Evolutionary conservation across 805 yeast species (phyloP), one percentile per base, ranked within the genome.

Genomic region (Cephaloascus albidus): DNA sequence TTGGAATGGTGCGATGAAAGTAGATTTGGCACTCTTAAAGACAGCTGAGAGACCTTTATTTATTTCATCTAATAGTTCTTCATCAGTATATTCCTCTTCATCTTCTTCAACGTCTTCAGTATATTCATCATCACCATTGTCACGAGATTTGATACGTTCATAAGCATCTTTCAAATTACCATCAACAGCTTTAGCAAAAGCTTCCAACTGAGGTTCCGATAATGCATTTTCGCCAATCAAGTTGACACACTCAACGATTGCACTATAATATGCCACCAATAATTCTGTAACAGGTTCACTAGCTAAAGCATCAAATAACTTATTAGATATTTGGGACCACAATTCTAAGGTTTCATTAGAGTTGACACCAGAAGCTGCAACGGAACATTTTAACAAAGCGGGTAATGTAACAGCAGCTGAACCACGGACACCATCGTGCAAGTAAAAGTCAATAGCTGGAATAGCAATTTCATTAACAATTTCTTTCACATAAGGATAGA

Each of bases 341-440:
- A 86, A 60, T 20, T 72, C 73, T 36, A 77, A 58, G 2, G 87
- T 76, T 47, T 79, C 81, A 18, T 69, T 63, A 36, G 59, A 54
- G 35, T 72, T 74, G 18, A 72, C 67, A 4, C 75, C 76, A 17
- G 75, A 69, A 14, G 77, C 77, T 35, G 60, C 64, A n/a, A 73
- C 71, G 3, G 81, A 69, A 46, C 85, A 77, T 40, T 75, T 63
- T 43, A 93, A 64, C 39, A 90, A 65, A 3, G 87, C 78, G 2
- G 97, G 88, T 52, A 89, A 77, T 4, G 89, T 72, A 44, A 81
- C 74, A 2, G 96, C 89, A 36, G 96, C 88, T n/a, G 90, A 76
- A 20, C 84, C 86, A 49, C 97, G 78, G 4, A 90, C 97, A 31
- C 94, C 96, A 58, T 88, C 96, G 56, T 88, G 96, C 52, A 89